Base-by-base conservation (phyloP, 2,329 filamentous ascomycete genomes). In the Leptodontidium sp. region DNA sequence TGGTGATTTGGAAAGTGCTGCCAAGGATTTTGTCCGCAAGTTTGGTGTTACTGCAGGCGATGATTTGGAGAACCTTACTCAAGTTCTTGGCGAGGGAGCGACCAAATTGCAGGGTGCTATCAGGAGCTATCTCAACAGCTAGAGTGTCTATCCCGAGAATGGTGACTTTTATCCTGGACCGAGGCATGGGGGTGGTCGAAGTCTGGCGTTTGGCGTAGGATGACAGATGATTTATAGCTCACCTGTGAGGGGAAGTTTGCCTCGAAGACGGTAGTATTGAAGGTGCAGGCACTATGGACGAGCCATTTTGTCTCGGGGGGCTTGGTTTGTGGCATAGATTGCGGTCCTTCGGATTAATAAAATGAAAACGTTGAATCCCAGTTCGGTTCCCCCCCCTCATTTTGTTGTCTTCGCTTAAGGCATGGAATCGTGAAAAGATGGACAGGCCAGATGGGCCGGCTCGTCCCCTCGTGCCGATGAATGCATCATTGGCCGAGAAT, bases 11-110 rank as follows among this genome's bases (percentile, higher is more conserved):
- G 96, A 99, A 82, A 87, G 84, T n/a, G 94, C 94, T 0, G 96
- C 96, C 69, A 97, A 96, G 84, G 96, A 99, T 81, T 97, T 98
- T 82, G 90, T 98, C 40, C 90, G 96, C 77, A 94, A 93, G 78
- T 98, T 98, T 78, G 96, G 96, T 61, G 92, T 98, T 75, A 98
- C 95, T 4, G 95, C 96, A 29, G 94, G 94, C 67, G 96, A 99
- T 78, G 96, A 99, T 80, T 82, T 99, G 66, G 96, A 99, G 80
- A 97, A 97, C 80, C 81, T 98, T 75, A 91, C 90, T 29, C 89
- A 90, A 74, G 86, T 93, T 71, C 83, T 98, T 4, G 96, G 95
- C 38, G 94, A 98, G 77, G 95, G 94, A 52, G 94, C 94, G 15
- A 88, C 86, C 58, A 91, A 90, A 81, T 84, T 98, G 78, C 94